A percentile compares a stretch with the other conserved stretches of the same genome.
phyloP scores from a whole-genome alignment of 2,329 filamentous ascomycete species.

The Phoma sp. region DNA sequence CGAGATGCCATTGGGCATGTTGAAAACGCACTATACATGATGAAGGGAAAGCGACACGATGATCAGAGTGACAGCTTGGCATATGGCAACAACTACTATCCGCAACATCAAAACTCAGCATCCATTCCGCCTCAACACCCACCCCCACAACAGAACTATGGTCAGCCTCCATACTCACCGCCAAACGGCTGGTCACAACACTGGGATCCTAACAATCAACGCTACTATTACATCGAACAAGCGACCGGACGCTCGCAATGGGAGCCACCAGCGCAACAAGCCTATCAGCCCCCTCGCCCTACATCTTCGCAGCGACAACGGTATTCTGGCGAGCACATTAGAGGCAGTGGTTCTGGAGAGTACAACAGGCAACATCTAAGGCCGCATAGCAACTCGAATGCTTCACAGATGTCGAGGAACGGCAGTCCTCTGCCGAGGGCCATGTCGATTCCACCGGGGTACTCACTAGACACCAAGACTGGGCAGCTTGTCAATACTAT shows the following conservation, averaged over 20 bases:
- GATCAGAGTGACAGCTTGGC: conserved; percentile 1
- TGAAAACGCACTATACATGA: conserved; percentile 18
- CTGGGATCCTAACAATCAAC: conserved; percentile 66
- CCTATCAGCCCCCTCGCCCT: conserved; percentile 3
- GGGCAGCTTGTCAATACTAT: conserved; percentile 19
- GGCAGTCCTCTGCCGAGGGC: conserved; percentile 11
- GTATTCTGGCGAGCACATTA: conserved; percentile 5
- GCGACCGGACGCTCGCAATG: conserved; percentile 68
- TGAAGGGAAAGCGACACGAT: conserved; percentile 11
- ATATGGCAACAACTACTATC: conserved; percentile 11
- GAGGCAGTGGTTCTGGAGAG: background rate
- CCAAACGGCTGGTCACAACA: conserved; percentile 65
- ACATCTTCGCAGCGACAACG: conserved; percentile 10
- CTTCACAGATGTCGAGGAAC: conserved; percentile 6
- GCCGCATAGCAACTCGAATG: conserved; percentile 13
- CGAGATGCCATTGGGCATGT: conserved; percentile 16
- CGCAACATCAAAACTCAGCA: conserved; percentile 12
- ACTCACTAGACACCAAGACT: conserved; percentile 17
- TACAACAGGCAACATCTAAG: conserved; percentile 4
- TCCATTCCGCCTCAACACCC: conserved; percentile 6
- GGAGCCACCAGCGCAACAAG: conserved; percentile 51
- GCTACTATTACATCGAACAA: conserved; percentile 70
- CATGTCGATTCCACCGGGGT: conserved; percentile 14
- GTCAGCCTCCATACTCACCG: conserved; percentile 27
- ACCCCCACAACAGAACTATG: conserved; percentile 14